Evolutionary conservation across 2,329 filamentous ascomycete genomes (phyloP).

Genomic region (Teratosphaeria destructans): DNA sequence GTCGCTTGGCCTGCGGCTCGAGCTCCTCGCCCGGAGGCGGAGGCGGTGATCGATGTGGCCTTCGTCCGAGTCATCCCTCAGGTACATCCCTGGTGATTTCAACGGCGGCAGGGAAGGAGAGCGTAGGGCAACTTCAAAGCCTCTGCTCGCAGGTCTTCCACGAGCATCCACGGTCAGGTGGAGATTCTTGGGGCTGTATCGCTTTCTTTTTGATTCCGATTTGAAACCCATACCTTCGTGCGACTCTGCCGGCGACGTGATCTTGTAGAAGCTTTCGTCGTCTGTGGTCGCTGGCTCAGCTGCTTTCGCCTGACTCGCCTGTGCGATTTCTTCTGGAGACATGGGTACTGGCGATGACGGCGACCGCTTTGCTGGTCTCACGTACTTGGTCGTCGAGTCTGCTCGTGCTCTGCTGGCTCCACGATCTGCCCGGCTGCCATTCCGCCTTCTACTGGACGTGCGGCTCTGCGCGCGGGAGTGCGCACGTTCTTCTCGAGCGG

Average conservation of each 20-base stretch:
- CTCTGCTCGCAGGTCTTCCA: constrained; percentile 54
- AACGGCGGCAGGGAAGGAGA: constrained; percentile 77
- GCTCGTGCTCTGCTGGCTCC: constrained; percentile 37
- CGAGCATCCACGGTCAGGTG: constrained; percentile 27
- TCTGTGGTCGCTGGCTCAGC: constrained; percentile 38
- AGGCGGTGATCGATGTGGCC: constrained; percentile 30
- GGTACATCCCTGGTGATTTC: constrained; percentile 41
- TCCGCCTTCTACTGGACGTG: constrained; percentile 38
- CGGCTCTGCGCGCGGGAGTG: constrained; percentile 25
- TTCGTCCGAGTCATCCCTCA: constrained; percentile 47
- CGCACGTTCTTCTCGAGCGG: constrained; percentile 28
- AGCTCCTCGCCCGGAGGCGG: constrained; percentile 41
- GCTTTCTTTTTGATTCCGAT: constrained; percentile 1
- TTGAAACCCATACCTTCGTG: constrained; percentile 5
- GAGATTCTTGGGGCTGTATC: neutral
- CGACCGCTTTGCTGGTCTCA: constrained; percentile 69
- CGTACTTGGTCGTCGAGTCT: constrained; percentile 58
- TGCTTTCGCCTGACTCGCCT: constrained; percentile 36
- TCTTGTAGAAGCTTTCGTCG: constrained; percentile 39
- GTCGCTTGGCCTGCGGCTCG: constrained; percentile 30
- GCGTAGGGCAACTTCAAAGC: constrained; percentile 46
- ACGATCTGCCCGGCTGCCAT: constrained; percentile 24
- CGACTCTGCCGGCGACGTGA: constrained; percentile 27
- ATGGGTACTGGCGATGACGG: constrained; percentile 89
- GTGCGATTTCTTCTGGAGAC: constrained; percentile 68